Base-by-base conservation (phyloP, 2,329 filamentous ascomycete genomes). In the Nemania sp. region DNA sequence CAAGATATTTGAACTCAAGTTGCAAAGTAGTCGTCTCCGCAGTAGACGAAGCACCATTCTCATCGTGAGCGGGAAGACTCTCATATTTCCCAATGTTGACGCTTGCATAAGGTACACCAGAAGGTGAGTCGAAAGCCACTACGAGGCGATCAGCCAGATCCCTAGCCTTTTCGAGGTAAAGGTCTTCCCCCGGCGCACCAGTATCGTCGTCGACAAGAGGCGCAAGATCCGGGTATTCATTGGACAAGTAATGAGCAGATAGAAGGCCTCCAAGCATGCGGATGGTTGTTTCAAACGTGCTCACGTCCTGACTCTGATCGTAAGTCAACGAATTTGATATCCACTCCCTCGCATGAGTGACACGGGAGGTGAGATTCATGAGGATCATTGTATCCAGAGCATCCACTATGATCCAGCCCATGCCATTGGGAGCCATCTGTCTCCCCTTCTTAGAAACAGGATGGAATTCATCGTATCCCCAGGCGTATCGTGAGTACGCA, bases 331-430 rank as follows among this genome's bases (percentile, higher is more conserved):
- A 90, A 4, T 89, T 90, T 1, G 92, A 86, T 55, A 99, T 89
- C 96, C 96, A 99, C 77, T 97, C 88, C 64, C 95, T 87, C 29
- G 96, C 95, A 76, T 97, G 90, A 43, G 90, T 87, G 45, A 99
- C 86, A 69, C 94, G 90, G 35, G 89, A 92, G 15, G 95, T 98
- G 72, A 97, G 85, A 79, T 98, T 98, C 96, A 99, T 99, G 69
- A 99, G 85, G 83, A 99, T 99, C 86, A 98, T 88, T 0, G 96
- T 99, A 80, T 99, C 96, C 70, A 99, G 84, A 13, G 95, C 90
- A 82, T 99, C 96, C 65, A 99, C 91, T 70, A 99, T 98, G 76
- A 98, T 98, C 96, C 97, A 99, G 32, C 96, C 96, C 81, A 99
- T 86, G 27, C 95, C 96, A 70, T 93, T 90, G 3, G 91, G 87